Conservation (phyloP, 1,284 basidiomycete species). For the Phaffia rhodozyma region DNA sequence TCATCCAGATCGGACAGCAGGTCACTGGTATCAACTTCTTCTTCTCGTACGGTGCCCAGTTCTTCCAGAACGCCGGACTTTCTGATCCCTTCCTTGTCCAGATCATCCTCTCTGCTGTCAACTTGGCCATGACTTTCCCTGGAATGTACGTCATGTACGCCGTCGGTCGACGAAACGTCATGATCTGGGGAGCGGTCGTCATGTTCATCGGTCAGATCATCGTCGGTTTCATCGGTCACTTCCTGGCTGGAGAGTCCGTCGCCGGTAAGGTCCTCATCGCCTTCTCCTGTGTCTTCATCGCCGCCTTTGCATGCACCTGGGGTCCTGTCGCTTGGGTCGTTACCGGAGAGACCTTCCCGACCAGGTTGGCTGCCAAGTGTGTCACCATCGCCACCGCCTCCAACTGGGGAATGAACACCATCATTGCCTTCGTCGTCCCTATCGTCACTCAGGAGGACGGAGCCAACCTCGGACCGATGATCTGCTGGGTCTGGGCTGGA, state of each 20-base stretch:
- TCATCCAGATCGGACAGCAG: constrained; percentile 35
- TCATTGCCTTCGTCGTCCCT: constrained; percentile 22
- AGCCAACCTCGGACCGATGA: constrained; percentile 15
- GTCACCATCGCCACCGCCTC: constrained; percentile 30
- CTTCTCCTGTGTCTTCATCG: constrained; percentile 40
- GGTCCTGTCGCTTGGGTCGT: constrained; percentile 34
- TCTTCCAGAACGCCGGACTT: constrained; percentile 34
- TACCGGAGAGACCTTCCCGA: constrained; percentile 37
- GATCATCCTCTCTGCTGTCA: constrained; percentile 38
- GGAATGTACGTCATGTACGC: constrained; percentile 36
- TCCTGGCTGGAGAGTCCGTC: constrained; percentile 22
- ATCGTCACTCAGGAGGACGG: constrained; percentile 22
- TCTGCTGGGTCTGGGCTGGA: constrained; percentile 17
- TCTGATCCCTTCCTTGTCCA: constrained; percentile 36
- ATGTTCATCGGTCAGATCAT: constrained; percentile 40
- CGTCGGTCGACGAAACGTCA: constrained; percentile 37
- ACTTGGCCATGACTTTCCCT: constrained; percentile 34
- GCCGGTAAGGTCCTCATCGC: constrained; percentile 40
- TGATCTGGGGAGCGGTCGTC: constrained; percentile 37
- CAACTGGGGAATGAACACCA: constrained; percentile 17
- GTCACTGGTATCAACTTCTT: constrained; percentile 32
- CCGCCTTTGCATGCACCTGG: constrained; percentile 38
- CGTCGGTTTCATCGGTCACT: constrained; percentile 33
- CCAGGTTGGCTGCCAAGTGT: constrained; percentile 33
- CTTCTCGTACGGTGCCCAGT: constrained; percentile 31